A percentile compares a stretch with the other conserved stretches of the same genome.
Conservation (phyloP, 2,329 filamentous ascomycete genomes). For the Apiospora malaysiana region DNA sequence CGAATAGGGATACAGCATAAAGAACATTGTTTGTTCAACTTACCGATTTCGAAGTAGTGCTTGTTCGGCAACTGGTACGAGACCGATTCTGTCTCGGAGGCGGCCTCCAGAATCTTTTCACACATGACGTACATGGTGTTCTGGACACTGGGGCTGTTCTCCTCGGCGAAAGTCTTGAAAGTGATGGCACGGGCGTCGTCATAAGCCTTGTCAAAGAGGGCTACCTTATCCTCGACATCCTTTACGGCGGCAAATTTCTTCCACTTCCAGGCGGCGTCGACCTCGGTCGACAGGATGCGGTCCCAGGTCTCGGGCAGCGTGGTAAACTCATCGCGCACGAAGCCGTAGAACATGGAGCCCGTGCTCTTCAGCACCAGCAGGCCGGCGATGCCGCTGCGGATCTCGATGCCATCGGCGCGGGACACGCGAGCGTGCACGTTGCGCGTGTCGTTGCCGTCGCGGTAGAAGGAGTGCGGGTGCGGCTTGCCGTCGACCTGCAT, state of each 20-base stretch:
- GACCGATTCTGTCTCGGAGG: conserved; percentile 73
- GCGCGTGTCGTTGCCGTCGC: conserved; percentile 87
- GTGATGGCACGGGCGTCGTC: conserved; percentile 80
- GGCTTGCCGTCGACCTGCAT: conserved; percentile 86
- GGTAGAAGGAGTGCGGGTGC: conserved; percentile 93
- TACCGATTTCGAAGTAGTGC: conserved; percentile 96
- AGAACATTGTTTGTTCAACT: conserved; percentile 45
- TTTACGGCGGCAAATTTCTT: conserved; percentile 68
- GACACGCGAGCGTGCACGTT: conserved; percentile 76
- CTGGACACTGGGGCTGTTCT: conserved; percentile 92
- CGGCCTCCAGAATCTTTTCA: conserved; percentile 79
- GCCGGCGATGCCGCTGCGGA: conserved; percentile 80
- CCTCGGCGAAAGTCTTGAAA: conserved; percentile 88
- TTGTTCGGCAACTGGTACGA: conserved; percentile 93
- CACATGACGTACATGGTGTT: conserved; percentile 99
- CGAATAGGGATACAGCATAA: no score
- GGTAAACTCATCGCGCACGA: conserved; percentile 91
- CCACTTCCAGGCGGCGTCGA: conserved; percentile 90
- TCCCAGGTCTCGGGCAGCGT: conserved; percentile 91
- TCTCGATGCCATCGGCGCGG: conserved; percentile 71
- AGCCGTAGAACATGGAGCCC: conserved; percentile 93
- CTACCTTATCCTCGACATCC: conserved; percentile 68
- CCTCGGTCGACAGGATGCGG: conserved; percentile 91
- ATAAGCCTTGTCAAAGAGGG: conserved; percentile 81
- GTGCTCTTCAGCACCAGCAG: conserved; percentile 95